These are phyloP conservation scores for Citrus maxima DNA, from an alignment of 345 rosid genomes.

Conservation along the genomic window DNA sequence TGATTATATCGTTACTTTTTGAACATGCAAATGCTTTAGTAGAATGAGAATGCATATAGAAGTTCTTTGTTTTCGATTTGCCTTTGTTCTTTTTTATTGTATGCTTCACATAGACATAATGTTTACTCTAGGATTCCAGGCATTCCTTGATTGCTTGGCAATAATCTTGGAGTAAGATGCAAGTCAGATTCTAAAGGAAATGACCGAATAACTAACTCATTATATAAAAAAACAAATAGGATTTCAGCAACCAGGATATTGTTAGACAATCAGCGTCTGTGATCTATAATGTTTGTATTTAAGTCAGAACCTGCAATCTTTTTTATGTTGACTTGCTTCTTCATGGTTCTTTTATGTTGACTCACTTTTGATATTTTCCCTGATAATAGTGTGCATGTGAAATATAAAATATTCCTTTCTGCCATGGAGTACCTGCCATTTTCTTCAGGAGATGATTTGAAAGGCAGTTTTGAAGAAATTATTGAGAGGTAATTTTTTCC, in stretches of 20 bases:
- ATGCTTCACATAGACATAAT: not conserved
- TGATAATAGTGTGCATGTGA: conserved; percentile 68
- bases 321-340: not conserved
- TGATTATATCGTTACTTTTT: not conserved
- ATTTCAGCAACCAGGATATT: not conserved
- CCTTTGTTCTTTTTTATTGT: not conserved
- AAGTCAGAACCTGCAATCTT: not conserved
- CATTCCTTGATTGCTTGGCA: not conserved
- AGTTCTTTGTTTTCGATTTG: not conserved
- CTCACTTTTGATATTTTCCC: not conserved
- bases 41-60: not conserved
- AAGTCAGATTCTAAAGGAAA: conserved; percentile 4
- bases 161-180: not conserved
- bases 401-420: conserved; percentile 85
- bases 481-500: conserved; percentile 63
- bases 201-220: not conserved
- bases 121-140: not conserved
- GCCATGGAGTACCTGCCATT: conserved; percentile 89
- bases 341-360: not conserved
- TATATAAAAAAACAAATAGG: not conserved
- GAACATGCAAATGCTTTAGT: not conserved
- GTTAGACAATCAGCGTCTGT: not conserved
- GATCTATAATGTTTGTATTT: not conserved
- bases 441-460: conserved; percentile 61
- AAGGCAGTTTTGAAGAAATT: conserved; percentile 95